These are phyloP conservation scores for Vachellia collinsii DNA, from an alignment of 306 rosid species.

Conservation along the genomic window DNA sequence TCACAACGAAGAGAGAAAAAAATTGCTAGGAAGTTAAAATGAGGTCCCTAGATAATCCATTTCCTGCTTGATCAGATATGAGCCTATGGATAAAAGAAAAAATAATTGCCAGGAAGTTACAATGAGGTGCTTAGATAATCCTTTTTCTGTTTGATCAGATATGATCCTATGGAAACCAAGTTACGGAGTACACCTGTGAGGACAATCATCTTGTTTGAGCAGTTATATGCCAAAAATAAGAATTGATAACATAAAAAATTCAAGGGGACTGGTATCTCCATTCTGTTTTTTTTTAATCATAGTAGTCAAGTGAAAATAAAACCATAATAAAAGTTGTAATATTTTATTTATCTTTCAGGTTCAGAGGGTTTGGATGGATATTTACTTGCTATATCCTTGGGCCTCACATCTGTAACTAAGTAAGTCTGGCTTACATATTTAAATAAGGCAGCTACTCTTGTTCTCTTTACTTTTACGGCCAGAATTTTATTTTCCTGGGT, in stretches of 20 bases:
- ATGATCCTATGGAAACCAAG: neutral
- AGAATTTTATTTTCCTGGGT: slow-evolving; percentile 26
- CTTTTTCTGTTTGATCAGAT: neutral
- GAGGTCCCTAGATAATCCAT: neutral
- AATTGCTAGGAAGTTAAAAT: neutral
- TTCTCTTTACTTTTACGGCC: neutral
- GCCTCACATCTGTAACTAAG: slow-evolving; percentile 84
- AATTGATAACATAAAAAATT: slow-evolving; percentile 7
- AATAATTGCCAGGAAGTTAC: neutral
- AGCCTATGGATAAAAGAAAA: neutral
- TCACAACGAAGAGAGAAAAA: neutral
- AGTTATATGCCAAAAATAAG: neutral
- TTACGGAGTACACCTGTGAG: neutral
- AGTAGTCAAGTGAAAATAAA: slow-evolving; percentile 25
- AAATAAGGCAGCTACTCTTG: slow-evolving; percentile 1
- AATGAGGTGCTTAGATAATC: neutral
- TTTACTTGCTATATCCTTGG: slow-evolving; percentile 81
- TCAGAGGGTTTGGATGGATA: slow-evolving; percentile 69
- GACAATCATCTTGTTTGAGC: neutral
- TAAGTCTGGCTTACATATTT: slow-evolving; percentile 49
- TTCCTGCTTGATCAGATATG: neutral
- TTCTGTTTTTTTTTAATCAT: slow-evolving; percentile 5
- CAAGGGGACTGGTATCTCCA: slow-evolving; percentile 1
- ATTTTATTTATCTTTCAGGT: slow-evolving; percentile 54
- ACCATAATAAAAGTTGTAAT: slow-evolving; percentile 2